phyloP scores from a whole-genome alignment of 2,329 filamentous ascomycete species.

The Aspergillus tubingensis region DNA sequence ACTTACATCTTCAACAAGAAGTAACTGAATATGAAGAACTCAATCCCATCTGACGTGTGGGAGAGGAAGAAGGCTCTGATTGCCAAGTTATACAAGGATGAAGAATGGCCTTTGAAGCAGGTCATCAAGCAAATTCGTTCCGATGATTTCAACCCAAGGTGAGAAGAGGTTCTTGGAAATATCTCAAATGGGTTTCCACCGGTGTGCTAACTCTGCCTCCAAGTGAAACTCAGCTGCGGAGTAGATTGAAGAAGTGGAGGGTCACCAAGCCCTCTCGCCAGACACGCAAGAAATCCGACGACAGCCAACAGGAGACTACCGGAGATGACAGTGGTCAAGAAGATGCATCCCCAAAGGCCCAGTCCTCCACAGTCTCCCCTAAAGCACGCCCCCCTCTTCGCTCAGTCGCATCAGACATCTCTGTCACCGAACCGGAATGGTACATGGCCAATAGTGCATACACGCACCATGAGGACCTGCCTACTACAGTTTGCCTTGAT shows the following conservation, averaged over 20 bases:
- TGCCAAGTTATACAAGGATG: slow-evolving; percentile 45
- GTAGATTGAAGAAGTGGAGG: slow-evolving; percentile 48
- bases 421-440: slow-evolving; percentile 20
- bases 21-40: slow-evolving; percentile 41
- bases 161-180: slow-evolving; percentile 15
- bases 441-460: slow-evolving; percentile 20
- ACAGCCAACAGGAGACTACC: slow-evolving; percentile 18
- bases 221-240: slow-evolving; percentile 49
- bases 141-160: slow-evolving; percentile 47
- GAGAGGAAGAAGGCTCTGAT: slow-evolving; percentile 47
- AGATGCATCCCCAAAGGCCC: slow-evolving; percentile 19
- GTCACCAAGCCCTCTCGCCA: slow-evolving; percentile 49
- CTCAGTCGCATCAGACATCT: slow-evolving; percentile 7
- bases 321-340: slow-evolving; percentile 26
- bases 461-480: slow-evolving; percentile 11
- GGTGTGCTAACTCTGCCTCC: slow-evolving; percentile 6
- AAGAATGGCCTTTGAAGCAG: slow-evolving; percentile 49
- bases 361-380: slow-evolving; percentile 16
- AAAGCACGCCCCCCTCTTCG: slow-evolving; percentile 13
- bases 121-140: slow-evolving; percentile 48
- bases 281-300: slow-evolving; percentile 42
- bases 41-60: slow-evolving; percentile 47
- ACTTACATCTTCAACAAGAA: not conserved
- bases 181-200: not conserved
- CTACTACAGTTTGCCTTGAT: slow-evolving; percentile 14